Conservation (phyloP, 305 asterid genomes). For the Salvia sclarea region DNA sequence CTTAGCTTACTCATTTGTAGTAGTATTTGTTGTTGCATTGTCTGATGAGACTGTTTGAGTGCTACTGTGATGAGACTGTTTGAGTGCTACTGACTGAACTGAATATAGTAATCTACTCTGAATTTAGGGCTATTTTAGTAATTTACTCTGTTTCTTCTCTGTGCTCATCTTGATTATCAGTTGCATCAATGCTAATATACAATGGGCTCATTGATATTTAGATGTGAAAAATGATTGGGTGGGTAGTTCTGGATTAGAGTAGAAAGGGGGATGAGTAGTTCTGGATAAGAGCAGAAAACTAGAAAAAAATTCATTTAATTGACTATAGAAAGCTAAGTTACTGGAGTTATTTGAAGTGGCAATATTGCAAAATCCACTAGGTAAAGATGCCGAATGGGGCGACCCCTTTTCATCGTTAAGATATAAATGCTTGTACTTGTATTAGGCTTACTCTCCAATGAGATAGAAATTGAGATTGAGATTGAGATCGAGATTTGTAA, state of each 20-base stretch:
- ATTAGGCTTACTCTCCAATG: background rate
- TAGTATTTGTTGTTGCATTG: background rate
- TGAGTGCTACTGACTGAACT: background rate
- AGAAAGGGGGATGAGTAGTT: too few species aligned
- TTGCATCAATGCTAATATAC: background rate
- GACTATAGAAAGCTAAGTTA: background rate
- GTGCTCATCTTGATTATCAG: background rate
- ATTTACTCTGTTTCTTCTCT: background rate
- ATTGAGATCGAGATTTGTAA: too few species aligned
- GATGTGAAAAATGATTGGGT: background rate
- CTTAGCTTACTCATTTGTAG: background rate
- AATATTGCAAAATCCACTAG: background rate
- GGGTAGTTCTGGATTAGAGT: background rate
- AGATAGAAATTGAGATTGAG: too few species aligned
- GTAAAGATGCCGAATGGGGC: too few species aligned
- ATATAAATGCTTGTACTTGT: background rate
- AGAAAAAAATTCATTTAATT: too few species aligned
- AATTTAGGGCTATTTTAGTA: background rate
- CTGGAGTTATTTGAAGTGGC: background rate
- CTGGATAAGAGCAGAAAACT: slow-evolving; percentile 1
- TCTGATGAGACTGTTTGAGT: background rate
- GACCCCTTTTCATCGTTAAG: too few species aligned
- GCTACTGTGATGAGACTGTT: background rate
- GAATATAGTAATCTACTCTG: background rate
- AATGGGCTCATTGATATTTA: background rate